Base-by-base conservation (phyloP, 2,329 filamentous ascomycete species). In the Botrytis galanthina region DNA sequence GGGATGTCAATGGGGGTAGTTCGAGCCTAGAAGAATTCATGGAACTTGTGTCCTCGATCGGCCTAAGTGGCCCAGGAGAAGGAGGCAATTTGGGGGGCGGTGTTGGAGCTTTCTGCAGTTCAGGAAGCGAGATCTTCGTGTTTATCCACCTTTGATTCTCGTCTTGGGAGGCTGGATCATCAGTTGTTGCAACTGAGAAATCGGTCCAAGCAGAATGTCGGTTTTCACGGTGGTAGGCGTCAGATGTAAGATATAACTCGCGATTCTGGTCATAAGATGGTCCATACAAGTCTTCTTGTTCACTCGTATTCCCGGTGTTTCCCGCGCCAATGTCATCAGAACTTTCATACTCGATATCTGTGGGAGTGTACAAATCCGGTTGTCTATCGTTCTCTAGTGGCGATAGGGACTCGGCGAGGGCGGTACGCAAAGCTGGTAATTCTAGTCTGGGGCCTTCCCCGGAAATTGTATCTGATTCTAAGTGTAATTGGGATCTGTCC, bases 1-100 rank as follows among this genome's bases (percentile, higher is more conserved):
- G 77, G 12, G 77, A 77, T 9, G 74, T 66, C 16, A 80, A 66
- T 14, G 78, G 75, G 57, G 76, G 77, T 44, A 77, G 66, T 63
- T 78, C 77, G 35, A 75, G 75, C n/a, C 44, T 51, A 73, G 39
- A 69, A 14, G 77, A 72, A 57, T 74, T 76, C 26, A 68, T 8
- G 22, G 72, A 35, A 18, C 44, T 63, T 48, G 75, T 66, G 16
- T 73, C 70, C 16, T 75, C 67, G 32, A 59, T 46, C 22, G 48
- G 37, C 61, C 76, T 73, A 4, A 73, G 70, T 42, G 80, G 77
- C 48, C 78, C 74, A 35, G 77, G 75, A 82, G 74, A 74, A 5
- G 39, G 42, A n/a, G 61, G 67, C 9, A 66, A 35, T 37, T 85
- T 86, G 0, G 84, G 82, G 60, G 84, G 84, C 20, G 84, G 82